Percentiles rank a stretch among this genome's conserved stretches.
phyloP scores from a whole-genome alignment of 768 basidiomycete genomes.

The Lentinula raphanica region DNA sequence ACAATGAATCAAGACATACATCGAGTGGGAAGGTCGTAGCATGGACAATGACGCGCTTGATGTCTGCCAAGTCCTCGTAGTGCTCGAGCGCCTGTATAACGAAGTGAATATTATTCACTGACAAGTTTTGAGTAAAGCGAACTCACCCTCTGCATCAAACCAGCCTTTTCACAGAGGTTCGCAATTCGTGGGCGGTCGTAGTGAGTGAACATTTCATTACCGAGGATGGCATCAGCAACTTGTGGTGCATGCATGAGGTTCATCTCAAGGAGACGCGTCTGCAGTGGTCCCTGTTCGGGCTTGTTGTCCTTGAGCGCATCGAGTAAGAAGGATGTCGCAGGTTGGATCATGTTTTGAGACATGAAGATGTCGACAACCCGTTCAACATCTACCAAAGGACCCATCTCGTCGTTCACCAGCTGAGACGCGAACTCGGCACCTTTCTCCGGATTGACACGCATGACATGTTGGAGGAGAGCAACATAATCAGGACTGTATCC shows the following conservation, averaged over 20 bases:
- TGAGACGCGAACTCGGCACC: conserved; percentile 97
- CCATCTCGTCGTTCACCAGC: conserved; percentile 88
- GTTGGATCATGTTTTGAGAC: conserved; percentile 99
- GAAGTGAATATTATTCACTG: no score
- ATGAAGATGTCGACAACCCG: conserved; percentile 98
- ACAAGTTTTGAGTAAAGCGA: no score
- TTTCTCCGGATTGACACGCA: conserved; percentile 94
- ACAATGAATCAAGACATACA: conserved; percentile 30
- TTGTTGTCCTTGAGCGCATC: conserved; percentile 98
- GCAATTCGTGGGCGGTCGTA: conserved; percentile 96
- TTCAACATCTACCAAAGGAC: conserved; percentile 91
- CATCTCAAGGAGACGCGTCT: conserved; percentile 96
- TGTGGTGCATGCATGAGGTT: conserved; percentile 97
- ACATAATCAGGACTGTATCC: conserved; percentile 91
- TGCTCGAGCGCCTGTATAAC: conserved; percentile 95
- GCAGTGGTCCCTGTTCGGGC: conserved; percentile 92
- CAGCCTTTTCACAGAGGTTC: conserved; percentile 98
- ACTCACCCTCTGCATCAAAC: conserved; percentile 83
- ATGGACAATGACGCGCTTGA: conserved; percentile 97
- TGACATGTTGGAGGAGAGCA: conserved; percentile 88
- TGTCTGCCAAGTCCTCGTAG: conserved; percentile 96
- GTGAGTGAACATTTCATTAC: conserved; percentile 97
- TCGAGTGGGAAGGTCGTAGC: conserved; percentile 80
- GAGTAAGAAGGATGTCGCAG: conserved; percentile 94
- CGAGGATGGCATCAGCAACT: conserved; percentile 97